Conservation (phyloP, 176 grass and related monocot species). For the Puya raimondii region DNA sequence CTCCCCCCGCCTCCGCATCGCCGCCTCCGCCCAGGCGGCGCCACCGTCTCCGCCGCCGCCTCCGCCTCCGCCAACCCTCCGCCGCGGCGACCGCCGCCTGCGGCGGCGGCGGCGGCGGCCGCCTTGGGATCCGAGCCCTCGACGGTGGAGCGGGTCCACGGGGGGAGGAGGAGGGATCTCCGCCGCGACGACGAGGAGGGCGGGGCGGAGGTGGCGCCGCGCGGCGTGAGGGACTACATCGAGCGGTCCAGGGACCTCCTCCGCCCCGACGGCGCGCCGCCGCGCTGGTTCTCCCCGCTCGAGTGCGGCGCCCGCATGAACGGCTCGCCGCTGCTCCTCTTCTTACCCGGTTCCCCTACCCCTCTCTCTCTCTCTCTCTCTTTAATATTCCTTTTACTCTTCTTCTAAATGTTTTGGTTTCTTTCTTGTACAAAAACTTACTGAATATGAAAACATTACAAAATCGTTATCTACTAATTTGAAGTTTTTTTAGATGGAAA, state of each 20-base stretch:
- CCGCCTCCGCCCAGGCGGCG: background rate
- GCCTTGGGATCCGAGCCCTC: background rate
- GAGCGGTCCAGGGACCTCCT: slow-evolving; percentile 24
- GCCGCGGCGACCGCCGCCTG: background rate
- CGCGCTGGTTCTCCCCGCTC: slow-evolving; percentile 76
- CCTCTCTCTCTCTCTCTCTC: background rate
- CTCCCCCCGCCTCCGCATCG: background rate
- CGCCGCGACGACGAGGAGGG: slow-evolving; percentile 6
- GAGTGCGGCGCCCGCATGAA: slow-evolving; percentile 37
- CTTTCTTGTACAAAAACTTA: too few relatives aligned
- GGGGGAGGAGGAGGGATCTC: background rate
- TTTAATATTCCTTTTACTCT: too few relatives aligned
- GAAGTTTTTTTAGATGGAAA: background rate
- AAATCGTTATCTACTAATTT: background rate
- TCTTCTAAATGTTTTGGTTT: too few relatives aligned
- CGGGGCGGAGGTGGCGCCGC: slow-evolving; percentile 16
- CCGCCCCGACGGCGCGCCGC: slow-evolving; percentile 33
- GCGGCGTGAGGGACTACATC: slow-evolving; percentile 31
- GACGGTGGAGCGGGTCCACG: background rate
- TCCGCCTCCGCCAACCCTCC: background rate
- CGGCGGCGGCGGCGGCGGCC: background rate
- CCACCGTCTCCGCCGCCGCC: background rate
- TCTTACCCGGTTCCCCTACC: slow-evolving; percentile 54
- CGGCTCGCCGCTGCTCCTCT: slow-evolving; percentile 65
- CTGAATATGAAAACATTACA: too few relatives aligned